Evolutionary conservation across 2,329 filamentous ascomycete genomes (phyloP), one percentile per base, ranked within the genome.

Genomic region (Sclerotinia nivalis): DNA sequence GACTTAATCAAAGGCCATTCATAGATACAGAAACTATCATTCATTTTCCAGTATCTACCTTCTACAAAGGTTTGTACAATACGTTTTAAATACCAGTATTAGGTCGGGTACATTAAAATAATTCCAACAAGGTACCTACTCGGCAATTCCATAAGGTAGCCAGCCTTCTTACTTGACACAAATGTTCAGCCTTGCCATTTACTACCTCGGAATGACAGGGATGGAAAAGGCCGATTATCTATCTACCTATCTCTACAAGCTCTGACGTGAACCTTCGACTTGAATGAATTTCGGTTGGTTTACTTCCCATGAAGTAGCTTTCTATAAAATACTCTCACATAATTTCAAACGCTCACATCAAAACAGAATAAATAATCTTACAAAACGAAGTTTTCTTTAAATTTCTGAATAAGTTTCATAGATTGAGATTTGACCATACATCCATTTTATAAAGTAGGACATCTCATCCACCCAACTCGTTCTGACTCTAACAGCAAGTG

Each of bases 111-210:
- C 28, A 22, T 20, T 10, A 22, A 12, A 28, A 22, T 37, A 37
- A 37, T 56, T 10, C 10, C 40, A 43, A 22, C 54, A 34, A 15
- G 10, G 20, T 13, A 5, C 13, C 13, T 28, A 12, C 40, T 28
- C 3, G 15, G 49, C 37, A 34, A 50, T 25, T 47, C 25, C 52
- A n/a, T 31, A 34, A 22, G 10, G 22, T 22, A 55, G 49, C 15
- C 40, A 18, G 25, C 37, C 43, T 49, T 20, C 18, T 34, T 20
- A 18, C 40, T 31, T 37, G 60, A 22, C 45, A 62, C 18, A 12
- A 28, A 64, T 65, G 15, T 43, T 65, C 61, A 65, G 61, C 61
- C 61, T 65, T 52, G 61, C 47, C n/a, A 43, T 37, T 59, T 49
- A 31, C 13, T 28, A 13, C 52, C 40, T 67, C 54, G 65, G 65